Evolutionary conservation across 176 grass and related monocot species (phyloP).

Genomic region (Phyllostachys edulis): DNA sequence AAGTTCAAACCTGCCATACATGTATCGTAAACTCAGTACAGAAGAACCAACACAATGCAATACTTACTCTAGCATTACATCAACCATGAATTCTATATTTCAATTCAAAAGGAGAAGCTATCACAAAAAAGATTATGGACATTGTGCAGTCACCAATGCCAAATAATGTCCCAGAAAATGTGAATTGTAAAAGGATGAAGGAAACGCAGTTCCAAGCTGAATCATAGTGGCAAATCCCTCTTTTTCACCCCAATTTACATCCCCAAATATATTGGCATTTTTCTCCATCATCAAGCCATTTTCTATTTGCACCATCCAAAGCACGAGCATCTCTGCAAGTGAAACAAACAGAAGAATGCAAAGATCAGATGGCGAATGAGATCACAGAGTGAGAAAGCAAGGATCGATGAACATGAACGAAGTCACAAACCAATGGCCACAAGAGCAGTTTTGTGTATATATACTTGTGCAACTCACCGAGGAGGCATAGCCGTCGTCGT

Average conservation of each 20-base stretch:
- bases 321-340: conserved; percentile 63
- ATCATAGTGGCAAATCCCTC: not conserved
- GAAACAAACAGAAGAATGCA: not conserved
- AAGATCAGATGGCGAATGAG: not conserved
- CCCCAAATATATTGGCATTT: not conserved
- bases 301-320: conserved; percentile 79
- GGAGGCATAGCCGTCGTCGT: conserved; percentile 45
- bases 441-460: not conserved
- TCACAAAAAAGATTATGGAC: not conserved
- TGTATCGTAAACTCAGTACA: not conserved
- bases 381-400: not conserved
- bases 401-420: not conserved
- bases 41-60: conserved; percentile 32
- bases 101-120: not conserved
- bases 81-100: not conserved
- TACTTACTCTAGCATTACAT: not conserved
- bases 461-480: conserved; percentile 45
- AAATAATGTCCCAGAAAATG: conserved; percentile 14
- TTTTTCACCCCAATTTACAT: conserved; percentile 26
- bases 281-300: not conserved
- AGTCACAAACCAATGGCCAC: not conserved
- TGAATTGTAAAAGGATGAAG: not conserved
- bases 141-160: not conserved
- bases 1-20: not conserved
- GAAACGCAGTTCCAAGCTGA: not conserved